Conservation (phyloP, 257 asterid species). For the Nicotiana tabacum region DNA sequence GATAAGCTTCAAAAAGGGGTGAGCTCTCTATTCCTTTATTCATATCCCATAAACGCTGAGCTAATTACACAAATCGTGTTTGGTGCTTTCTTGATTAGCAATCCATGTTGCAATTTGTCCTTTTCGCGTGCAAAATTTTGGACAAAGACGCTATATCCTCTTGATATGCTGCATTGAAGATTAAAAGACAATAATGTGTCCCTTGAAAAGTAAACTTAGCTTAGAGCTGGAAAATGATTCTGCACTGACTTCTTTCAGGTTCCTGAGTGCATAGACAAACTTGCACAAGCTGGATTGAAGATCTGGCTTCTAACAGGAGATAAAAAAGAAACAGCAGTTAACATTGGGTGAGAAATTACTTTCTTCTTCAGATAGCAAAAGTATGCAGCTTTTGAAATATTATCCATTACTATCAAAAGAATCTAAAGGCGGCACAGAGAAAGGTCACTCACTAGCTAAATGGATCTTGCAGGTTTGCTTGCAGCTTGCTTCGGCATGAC, state of each 20-base stretch:
- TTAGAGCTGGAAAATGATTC: neutral
- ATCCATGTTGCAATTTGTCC: no score
- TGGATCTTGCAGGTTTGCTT: constrained; percentile 62
- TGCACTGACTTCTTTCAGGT: constrained; percentile 38
- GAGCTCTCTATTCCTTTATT: constrained; percentile 20
- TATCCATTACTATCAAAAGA: neutral
- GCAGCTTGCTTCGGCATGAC: constrained; percentile 98
- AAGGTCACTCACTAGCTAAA: neutral
- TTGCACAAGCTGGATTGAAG: constrained; percentile 97
- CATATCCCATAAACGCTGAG: neutral
- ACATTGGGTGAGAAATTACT: constrained; percentile 62
- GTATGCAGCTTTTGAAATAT: neutral
- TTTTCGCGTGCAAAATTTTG: no score
- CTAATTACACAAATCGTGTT: neutral
- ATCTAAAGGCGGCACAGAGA: constrained; percentile 3
- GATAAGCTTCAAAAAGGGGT: constrained; percentile 98
- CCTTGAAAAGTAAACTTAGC: neutral
- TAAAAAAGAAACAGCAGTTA: constrained; percentile 99
- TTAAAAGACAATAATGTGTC: neutral
- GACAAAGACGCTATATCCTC: no score
- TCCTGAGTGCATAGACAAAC: constrained; percentile 96
- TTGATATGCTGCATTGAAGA: neutral
- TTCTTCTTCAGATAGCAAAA: constrained; percentile 22
- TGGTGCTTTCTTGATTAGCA: neutral
- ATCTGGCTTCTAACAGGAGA: constrained; percentile 99